A percentile compares a stretch with the other conserved stretches of the same genome.
These are phyloP conservation scores for Podila verticillata DNA, from an alignment of 192 early-diverging fungal species.

Conservation along the genomic window DNA sequence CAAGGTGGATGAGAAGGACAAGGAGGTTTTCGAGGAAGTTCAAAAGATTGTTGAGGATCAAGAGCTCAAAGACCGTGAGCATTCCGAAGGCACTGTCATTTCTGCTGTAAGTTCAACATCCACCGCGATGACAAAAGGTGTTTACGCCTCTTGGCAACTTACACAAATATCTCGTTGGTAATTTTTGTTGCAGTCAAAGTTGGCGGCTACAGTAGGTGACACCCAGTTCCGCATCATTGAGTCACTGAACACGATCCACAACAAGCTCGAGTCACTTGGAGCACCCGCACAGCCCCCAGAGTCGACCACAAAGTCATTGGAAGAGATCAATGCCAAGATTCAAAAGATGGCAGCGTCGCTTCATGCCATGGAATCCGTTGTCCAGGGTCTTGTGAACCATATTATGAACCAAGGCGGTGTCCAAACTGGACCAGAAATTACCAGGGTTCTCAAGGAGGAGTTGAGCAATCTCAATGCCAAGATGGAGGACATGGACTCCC, in stretches of 20 bases:
- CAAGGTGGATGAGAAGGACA: slow-evolving; percentile 27
- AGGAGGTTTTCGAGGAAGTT: slow-evolving; percentile 28
- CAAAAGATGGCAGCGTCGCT: slow-evolving; percentile 24
- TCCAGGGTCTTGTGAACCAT: slow-evolving; percentile 42
- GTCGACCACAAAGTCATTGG: slow-evolving; percentile 11
- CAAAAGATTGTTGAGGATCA: slow-evolving; percentile 47
- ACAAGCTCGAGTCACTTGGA: slow-evolving; percentile 35
- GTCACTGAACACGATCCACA: slow-evolving; percentile 46
- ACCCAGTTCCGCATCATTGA: slow-evolving; percentile 43
- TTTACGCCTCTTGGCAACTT: neutral
- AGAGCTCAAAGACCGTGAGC: slow-evolving; percentile 26
- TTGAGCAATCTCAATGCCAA: slow-evolving; percentile 27
- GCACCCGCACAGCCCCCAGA: slow-evolving; percentile 40
- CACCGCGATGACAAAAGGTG: neutral
- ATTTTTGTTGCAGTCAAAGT: slow-evolving; percentile 9
- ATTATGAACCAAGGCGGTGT: slow-evolving; percentile 26
- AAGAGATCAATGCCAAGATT: slow-evolving; percentile 38
- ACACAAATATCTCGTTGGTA: too few relatives aligned
- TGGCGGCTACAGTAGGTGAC: slow-evolving; percentile 25
- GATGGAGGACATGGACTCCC: slow-evolving; percentile 48
- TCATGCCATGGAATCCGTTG: slow-evolving; percentile 48
- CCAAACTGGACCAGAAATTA: slow-evolving; percentile 4
- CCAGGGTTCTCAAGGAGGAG: slow-evolving; percentile 36
- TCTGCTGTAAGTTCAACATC: slow-evolving; percentile 20
- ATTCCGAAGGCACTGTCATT: slow-evolving; percentile 23